Percentiles rank a stretch among this genome's conserved stretches.
Conservation (phyloP, 306 rosid species). For the Adenanthera pavonina region DNA sequence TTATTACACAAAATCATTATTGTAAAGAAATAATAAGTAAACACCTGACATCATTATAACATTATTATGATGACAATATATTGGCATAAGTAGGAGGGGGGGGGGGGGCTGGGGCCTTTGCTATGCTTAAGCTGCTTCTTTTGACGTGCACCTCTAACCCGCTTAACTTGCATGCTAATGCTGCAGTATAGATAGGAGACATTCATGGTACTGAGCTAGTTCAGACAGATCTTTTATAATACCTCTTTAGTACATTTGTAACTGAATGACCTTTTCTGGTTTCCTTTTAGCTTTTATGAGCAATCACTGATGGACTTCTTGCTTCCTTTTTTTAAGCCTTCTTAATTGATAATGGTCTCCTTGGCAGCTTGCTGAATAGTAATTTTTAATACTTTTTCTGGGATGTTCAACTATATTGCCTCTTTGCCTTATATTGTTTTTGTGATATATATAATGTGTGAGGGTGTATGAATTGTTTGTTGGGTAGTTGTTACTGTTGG, state of each 20-base stretch:
- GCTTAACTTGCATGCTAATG: conserved; percentile 8
- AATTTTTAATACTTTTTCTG: conserved; percentile 6
- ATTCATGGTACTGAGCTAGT: background rate
- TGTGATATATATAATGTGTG: background rate
- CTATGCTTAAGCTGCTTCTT: background rate
- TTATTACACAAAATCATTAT: conserved; percentile 10
- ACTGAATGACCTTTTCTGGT: conserved; percentile 11
- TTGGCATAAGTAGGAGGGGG: background rate
- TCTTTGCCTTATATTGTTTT: conserved; percentile 27
- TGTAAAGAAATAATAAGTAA: conserved; percentile 26
- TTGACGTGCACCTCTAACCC: background rate
- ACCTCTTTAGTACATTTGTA: background rate
- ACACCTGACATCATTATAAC: conserved; percentile 21
- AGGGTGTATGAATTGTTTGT: too few species aligned
- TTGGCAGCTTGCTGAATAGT: background rate
- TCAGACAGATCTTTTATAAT: conserved; percentile 3
- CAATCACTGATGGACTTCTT: background rate
- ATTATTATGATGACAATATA: conserved; percentile 8
- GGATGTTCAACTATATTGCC: conserved; percentile 19
- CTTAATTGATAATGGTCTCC: conserved; percentile 22
- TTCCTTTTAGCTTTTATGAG: background rate
- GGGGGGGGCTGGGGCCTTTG: too few species aligned
- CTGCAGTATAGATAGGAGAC: conserved; percentile 4
- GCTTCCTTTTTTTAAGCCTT: background rate
- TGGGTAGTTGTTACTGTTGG: too few species aligned